Conservation (phyloP, 345 rosid species). For the Hirschfeldia incana region DNA sequence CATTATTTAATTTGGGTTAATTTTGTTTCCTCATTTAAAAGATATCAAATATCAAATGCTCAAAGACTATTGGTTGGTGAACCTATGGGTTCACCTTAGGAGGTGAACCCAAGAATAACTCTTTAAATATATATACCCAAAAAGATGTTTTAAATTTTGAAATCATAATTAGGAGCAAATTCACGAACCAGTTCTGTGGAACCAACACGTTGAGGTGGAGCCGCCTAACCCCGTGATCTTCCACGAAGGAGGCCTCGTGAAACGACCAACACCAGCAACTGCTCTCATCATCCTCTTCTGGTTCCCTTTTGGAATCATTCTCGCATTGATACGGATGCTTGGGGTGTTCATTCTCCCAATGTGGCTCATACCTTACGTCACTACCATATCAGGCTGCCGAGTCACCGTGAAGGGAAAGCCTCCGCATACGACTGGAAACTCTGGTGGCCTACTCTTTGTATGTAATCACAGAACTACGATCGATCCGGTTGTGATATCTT, state of each 20-base stretch:
- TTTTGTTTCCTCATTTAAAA: no score
- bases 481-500: neutral
- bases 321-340: neutral
- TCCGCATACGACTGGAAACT: neutral
- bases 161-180: neutral
- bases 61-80: no score
- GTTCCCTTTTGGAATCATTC: neutral
- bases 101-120: no score
- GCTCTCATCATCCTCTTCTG: neutral
- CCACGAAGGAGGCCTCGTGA: neutral
- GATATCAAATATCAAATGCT: no score
- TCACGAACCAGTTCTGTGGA: neutral
- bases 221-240: neutral
- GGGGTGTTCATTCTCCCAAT: neutral
- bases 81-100: no score
- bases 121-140: no score
- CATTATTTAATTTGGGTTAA: no score
- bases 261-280: neutral
- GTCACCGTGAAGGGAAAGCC: neutral
- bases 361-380: neutral
- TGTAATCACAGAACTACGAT: neutral
- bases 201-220: neutral
- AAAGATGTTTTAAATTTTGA: no score
- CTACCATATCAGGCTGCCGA: neutral
- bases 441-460: neutral